A percentile compares a stretch with the other conserved stretches of the same genome.
Evolutionary conservation across 2,329 filamentous ascomycete species (phyloP).

Genomic region (Claviceps pazoutovae): DNA sequence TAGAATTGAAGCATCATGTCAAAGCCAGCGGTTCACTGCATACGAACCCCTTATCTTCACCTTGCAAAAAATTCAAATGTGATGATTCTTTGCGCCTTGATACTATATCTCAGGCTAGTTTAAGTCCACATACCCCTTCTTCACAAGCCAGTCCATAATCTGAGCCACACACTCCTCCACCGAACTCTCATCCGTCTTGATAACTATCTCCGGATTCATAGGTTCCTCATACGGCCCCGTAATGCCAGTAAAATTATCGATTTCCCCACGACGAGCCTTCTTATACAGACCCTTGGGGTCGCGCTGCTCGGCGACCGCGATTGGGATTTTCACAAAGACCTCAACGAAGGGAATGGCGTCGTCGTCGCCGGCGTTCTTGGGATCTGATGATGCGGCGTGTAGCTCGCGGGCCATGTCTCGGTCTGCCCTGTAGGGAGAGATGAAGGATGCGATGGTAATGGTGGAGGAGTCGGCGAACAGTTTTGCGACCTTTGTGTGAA

Average conservation of each 20-base stretch:
- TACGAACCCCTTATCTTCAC: background rate
- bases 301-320: constrained; percentile 84
- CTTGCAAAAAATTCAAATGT: background rate
- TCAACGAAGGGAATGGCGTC: constrained; percentile 79
- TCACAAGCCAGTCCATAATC: constrained; percentile 68
- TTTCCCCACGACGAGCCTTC: constrained; percentile 84
- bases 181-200: constrained; percentile 66
- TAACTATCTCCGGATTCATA: constrained; percentile 69
- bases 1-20: background rate
- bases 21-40: too few relatives aligned
- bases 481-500: constrained; percentile 57
- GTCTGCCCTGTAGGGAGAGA: constrained; percentile 85
- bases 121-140: constrained; percentile 38
- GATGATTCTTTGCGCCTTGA: background rate
- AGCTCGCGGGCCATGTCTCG: constrained; percentile 68
- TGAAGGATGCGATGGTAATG: constrained; percentile 89
- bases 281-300: constrained; percentile 98
- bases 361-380: constrained; percentile 31
- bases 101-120: constrained; percentile 4
- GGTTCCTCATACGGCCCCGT: constrained; percentile 92
- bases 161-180: constrained; percentile 80
- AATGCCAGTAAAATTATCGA: constrained; percentile 95
- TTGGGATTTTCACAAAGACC: constrained; percentile 80
- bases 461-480: constrained; percentile 85
- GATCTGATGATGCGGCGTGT: constrained; percentile 42